phyloP scores from a whole-genome alignment of 2,329 filamentous ascomycete genomes.

The Cryoendolithus antarcticus region DNA sequence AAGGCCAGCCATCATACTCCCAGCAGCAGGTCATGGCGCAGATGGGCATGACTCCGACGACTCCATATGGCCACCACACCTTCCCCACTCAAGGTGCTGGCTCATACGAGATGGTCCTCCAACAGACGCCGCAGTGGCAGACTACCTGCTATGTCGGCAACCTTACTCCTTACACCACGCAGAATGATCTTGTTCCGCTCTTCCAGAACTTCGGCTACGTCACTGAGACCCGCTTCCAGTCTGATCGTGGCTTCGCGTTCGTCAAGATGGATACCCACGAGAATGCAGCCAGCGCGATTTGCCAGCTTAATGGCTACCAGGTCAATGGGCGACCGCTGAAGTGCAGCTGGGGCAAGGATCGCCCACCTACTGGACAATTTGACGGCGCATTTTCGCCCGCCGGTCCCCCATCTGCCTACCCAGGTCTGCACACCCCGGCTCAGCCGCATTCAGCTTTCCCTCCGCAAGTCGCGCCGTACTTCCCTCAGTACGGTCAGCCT shows the following conservation, averaged over 20 bases:
- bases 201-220: conserved; percentile 99
- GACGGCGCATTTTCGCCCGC: no score
- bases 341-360: conserved; percentile 99
- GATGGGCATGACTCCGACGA: conserved; percentile 97
- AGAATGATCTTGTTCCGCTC: conserved; percentile 89
- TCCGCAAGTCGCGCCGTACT: no score
- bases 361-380: conserved; percentile 58
- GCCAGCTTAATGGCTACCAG: conserved; percentile 93
- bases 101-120: conserved; percentile 93
- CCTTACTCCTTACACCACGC: conserved; percentile 91
- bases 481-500: no score
- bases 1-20: conserved; percentile 96
- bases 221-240: conserved; percentile 93
- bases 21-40: conserved; percentile 95
- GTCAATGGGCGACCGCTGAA: conserved; percentile 94
- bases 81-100: conserved; percentile 94
- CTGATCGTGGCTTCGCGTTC: conserved; percentile 94
- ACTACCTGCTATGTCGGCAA: conserved; percentile 98
- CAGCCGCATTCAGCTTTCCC: no score
- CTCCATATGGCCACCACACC: conserved; percentile 80
- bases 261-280: conserved; percentile 99
- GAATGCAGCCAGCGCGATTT: conserved; percentile 96
- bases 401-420: no score
- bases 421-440: no score
- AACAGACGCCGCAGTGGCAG: conserved; percentile 94